Evolutionary conservation across 192 early-diverging fungal genomes (phyloP).

Genomic region (Backusella morwellensis): DNA sequence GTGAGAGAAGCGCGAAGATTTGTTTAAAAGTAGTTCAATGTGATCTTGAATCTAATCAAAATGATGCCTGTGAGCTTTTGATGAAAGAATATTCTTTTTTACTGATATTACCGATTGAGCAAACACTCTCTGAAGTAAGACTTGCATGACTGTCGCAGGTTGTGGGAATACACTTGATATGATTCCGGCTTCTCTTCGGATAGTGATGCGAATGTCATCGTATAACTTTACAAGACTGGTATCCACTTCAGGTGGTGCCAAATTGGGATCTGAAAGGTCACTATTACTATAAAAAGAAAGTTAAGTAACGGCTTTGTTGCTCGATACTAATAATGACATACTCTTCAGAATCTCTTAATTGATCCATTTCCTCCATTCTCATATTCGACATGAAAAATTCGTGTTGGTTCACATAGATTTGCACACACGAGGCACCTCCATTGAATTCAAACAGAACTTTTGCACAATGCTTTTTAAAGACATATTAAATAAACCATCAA

Average conservation of each 20-base stretch:
- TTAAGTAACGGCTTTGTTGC: background rate
- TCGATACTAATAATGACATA: conserved; percentile 10
- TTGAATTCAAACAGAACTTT: conserved; percentile 91
- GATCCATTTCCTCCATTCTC: conserved; percentile 60
- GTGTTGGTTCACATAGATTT: conserved; percentile 96
- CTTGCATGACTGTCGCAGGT: conserved; percentile 86
- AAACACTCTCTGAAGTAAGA: conserved; percentile 92
- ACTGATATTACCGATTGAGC: conserved; percentile 77
- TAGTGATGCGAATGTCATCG: conserved; percentile 78
- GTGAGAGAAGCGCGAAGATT: conserved; percentile 69
- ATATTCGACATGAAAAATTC: conserved; percentile 89
- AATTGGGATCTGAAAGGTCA: conserved; percentile 49
- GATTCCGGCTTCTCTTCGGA: conserved; percentile 85
- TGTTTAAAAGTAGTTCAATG: conserved; percentile 74
- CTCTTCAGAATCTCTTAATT: conserved; percentile 32
- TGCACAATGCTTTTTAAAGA: conserved; percentile 66
- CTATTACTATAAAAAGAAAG: conserved; percentile 30
- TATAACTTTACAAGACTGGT: conserved; percentile 74
- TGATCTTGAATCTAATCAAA: conserved; percentile 77
- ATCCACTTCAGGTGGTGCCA: conserved; percentile 64
- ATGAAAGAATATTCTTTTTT: background rate
- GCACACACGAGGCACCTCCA: conserved; percentile 90
- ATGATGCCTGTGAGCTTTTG: background rate
- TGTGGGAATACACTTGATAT: conserved; percentile 96
- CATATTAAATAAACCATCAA: background rate